These are phyloP conservation scores for Trifolium subterraneum DNA, from an alignment of 306 rosid genomes.

Conservation along the genomic window DNA sequence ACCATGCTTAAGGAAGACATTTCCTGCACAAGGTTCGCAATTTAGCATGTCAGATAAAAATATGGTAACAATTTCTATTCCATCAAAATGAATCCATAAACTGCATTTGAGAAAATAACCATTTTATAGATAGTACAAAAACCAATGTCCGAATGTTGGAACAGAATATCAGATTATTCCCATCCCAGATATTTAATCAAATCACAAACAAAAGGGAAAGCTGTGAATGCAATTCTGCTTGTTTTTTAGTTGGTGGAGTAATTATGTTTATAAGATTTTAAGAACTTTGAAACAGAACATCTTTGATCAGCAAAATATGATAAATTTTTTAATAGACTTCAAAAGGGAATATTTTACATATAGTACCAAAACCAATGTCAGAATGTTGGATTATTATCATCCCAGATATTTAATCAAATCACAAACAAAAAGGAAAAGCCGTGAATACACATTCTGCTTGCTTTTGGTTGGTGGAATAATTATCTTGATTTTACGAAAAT, in stretches of 20 bases:
- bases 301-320: too few relatives aligned
- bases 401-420: not conserved
- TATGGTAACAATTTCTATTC: not conserved
- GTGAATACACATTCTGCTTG: not conserved
- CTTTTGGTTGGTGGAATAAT: conserved; percentile 8
- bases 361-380: conserved; percentile 10
- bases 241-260: too few relatives aligned
- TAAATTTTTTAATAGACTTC: too few relatives aligned
- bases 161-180: not conserved
- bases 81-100: conserved; percentile 11
- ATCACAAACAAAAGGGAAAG: not conserved
- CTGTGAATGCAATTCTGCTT: too few relatives aligned
- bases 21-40: conserved; percentile 33
- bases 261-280: too few relatives aligned
- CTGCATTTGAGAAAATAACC: not conserved
- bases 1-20: conserved; percentile 56
- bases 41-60: conserved; percentile 1
- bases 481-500: not conserved
- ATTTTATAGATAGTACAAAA: not conserved
- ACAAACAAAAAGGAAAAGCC: not conserved
- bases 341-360: not conserved
- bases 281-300: too few relatives aligned
- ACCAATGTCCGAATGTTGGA: conserved; percentile 12
- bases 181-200: not conserved
- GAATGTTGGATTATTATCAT: not conserved